Evolutionary conservation across 139 green algal species (phyloP).

Genomic region (Pseudopediastrum boryanum): DNA sequence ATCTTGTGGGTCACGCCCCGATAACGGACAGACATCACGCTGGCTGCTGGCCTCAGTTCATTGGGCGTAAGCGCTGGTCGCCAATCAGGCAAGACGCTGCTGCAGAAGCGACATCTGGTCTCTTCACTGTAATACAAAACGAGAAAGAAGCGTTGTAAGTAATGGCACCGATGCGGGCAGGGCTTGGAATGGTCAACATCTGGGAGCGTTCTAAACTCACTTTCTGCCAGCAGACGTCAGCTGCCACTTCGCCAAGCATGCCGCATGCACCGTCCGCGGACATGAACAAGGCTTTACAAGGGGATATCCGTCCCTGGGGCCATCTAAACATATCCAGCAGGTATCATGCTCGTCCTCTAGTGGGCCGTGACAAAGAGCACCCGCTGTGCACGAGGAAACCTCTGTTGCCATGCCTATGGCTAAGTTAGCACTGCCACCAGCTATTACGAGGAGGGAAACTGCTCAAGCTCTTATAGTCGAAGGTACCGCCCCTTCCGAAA

Average conservation of each 20-base stretch:
- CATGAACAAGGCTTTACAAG: constrained; percentile 44
- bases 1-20: constrained; percentile 38
- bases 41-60: constrained; percentile 29
- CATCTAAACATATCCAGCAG: constrained; percentile 52
- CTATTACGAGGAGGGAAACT: too few species aligned
- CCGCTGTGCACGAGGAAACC: too few species aligned
- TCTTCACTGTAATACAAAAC: constrained; percentile 25
- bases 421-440: too few species aligned
- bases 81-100: constrained; percentile 36
- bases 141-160: not conserved
- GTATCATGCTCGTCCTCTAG: constrained; percentile 11
- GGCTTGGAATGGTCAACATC: not conserved
- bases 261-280: constrained; percentile 30
- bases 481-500: too few species aligned
- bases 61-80: constrained; percentile 31
- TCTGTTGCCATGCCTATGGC: too few species aligned
- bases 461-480: too few species aligned
- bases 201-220: constrained; percentile 17
- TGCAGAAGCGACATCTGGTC: constrained; percentile 38
- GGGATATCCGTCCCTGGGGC: not conserved
- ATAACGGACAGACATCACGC: constrained; percentile 40
- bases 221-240: constrained; percentile 29
- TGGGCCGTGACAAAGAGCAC: not conserved
- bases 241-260: constrained; percentile 50
- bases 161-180: not conserved